Percentiles rank a stretch among this genome's conserved stretches.
These are phyloP conservation scores for Scutellaria barbata DNA, from an alignment of 257 asterid species.

Conservation along the genomic window DNA sequence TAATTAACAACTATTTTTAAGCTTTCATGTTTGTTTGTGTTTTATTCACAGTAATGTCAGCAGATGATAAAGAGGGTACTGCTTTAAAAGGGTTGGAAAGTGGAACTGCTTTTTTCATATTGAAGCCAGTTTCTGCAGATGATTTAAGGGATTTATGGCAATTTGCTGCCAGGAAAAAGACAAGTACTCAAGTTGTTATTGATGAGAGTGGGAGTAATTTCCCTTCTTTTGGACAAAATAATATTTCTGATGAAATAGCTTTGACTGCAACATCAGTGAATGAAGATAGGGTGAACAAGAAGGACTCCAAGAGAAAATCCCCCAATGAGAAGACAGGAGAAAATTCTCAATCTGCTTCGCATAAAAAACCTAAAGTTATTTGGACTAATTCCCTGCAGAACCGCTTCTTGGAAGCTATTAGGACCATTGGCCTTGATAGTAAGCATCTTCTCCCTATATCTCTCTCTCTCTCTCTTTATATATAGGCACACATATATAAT, in stretches of 20 bases:
- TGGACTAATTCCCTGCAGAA: slow-evolving; percentile 65
- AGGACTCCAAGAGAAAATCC: slow-evolving; percentile 25
- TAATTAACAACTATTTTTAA: background rate
- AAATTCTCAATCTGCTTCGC: slow-evolving; percentile 15
- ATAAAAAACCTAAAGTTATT: slow-evolving; percentile 46
- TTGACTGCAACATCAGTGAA: slow-evolving; percentile 23
- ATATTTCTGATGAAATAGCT: background rate
- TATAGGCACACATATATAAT: background rate
- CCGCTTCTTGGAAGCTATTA: slow-evolving; percentile 63
- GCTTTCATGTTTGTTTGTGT: background rate
- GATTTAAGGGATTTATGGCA: slow-evolving; percentile 61
- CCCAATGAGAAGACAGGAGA: slow-evolving; percentile 32
- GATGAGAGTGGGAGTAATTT: slow-evolving; percentile 16
- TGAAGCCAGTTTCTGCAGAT: slow-evolving; percentile 50
- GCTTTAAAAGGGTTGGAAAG: slow-evolving; percentile 45
- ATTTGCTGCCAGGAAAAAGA: slow-evolving; percentile 43
- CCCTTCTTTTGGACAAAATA: background rate
- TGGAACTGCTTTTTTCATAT: slow-evolving; percentile 52
- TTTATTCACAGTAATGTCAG: slow-evolving; percentile 57
- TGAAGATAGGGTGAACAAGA: background rate
- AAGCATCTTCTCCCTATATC: slow-evolving; percentile 31
- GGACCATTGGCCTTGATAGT: slow-evolving; percentile 58
- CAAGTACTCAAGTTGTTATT: background rate
- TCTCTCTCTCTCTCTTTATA: background rate
- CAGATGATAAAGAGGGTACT: slow-evolving; percentile 41